Conservation (phyloP, 805 yeast species). For the Metschnikowia chrysomelidarum region DNA sequence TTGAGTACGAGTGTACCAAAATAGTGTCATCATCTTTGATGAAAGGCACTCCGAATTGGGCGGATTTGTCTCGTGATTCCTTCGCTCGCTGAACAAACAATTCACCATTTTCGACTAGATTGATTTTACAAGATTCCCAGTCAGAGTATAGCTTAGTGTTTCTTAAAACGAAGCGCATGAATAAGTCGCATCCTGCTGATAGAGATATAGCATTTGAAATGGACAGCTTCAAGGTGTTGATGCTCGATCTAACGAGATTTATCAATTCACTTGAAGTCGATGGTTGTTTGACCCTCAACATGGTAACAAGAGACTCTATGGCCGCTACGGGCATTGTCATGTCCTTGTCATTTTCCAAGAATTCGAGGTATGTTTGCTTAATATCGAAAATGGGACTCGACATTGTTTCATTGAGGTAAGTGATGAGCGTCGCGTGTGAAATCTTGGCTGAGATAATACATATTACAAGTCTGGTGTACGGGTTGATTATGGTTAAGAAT, state of each 20-base stretch:
- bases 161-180: conserved; percentile 87
- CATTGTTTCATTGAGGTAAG: conserved; percentile 5
- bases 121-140: conserved; percentile 90
- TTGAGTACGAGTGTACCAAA: conserved; percentile 85
- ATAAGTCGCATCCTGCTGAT: conserved; percentile 96
- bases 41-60: conserved; percentile 82
- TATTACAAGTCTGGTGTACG: conserved; percentile 4
- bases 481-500: conserved; percentile 3
- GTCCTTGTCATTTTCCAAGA: conserved; percentile 86
- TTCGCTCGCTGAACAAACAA: conserved; percentile 89
- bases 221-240: conserved; percentile 66
- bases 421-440: too few relatives aligned
- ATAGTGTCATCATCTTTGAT: conserved; percentile 91
- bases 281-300: conserved; percentile 80
- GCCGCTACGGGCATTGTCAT: conserved; percentile 99
- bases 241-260: conserved; percentile 73
- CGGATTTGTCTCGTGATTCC: conserved; percentile 82
- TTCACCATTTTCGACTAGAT: conserved; percentile 90
- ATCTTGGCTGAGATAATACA: too few relatives aligned
- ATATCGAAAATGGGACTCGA: conserved; percentile 57
- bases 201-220: conserved; percentile 90
- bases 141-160: conserved; percentile 85
- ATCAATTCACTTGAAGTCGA: conserved; percentile 92
- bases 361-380: conserved; percentile 72
- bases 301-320: conserved; percentile 86